Conservation (phyloP, 148 eudicot genomes). For the Pouteria glomerata region DNA sequence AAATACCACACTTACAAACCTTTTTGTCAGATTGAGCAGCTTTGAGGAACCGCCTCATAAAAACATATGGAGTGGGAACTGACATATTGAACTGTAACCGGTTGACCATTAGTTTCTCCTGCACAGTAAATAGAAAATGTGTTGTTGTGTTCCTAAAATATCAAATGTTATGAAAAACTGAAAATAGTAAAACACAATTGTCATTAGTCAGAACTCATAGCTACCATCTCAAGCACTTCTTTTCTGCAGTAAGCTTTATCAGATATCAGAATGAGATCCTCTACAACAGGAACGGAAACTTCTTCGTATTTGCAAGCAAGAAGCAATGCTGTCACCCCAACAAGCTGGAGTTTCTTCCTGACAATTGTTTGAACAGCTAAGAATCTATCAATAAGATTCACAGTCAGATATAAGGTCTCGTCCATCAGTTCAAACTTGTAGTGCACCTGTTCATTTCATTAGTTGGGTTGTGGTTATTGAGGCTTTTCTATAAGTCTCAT, state of each 20-base stretch:
- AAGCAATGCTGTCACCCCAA: constrained; percentile 85
- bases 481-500: background rate
- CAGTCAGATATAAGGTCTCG: constrained; percentile 78
- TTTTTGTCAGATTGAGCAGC: constrained; percentile 63
- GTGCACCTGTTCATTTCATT: constrained; percentile 57
- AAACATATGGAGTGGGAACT: constrained; percentile 73
- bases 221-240: constrained; percentile 82
- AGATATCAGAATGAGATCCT: constrained; percentile 69
- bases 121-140: constrained; percentile 9
- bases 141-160: background rate
- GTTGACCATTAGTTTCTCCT: constrained; percentile 76
- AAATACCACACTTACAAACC: constrained; percentile 23
- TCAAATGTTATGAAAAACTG: no score
- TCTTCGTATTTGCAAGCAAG: constrained; percentile 91
- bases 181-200: background rate
- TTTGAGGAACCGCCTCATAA: constrained; percentile 75
- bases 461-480: background rate
- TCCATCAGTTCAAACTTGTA: constrained; percentile 88
- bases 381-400: constrained; percentile 79
- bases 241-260: constrained; percentile 68
- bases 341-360: constrained; percentile 81
- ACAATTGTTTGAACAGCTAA: constrained; percentile 46
- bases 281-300: constrained; percentile 69
- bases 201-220: background rate
- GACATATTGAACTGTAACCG: constrained; percentile 68